Evolutionary conservation across 768 basidiomycete species (phyloP), one percentile per base, ranked within the genome.

Genomic region (Fomitopsis serialis): DNA sequence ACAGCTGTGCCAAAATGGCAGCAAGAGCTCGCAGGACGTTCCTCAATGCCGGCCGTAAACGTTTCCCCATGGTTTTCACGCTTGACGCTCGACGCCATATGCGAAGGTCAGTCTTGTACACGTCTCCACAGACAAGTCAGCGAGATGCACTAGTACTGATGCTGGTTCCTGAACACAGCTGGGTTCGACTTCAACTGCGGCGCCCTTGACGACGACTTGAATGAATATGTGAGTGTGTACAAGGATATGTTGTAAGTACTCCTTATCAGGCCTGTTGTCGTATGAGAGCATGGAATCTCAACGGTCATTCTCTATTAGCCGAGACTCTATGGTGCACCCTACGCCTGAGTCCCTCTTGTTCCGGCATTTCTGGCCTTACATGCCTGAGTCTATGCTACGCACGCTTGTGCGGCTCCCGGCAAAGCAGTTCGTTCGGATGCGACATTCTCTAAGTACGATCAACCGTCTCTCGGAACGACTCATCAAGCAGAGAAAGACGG

Each of bases 331-430:
- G 42, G 57, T 62, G 48, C 51, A 54, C 55, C 70, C 60, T 19
- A 52, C 61, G 22, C 52, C 35, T n/a, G 55, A 48, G 29, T 63
- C 54, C 19, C 15, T 63, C 13, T 42, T 68, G 3, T 69, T 70
- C 56, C 59, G 62, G 27, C 58, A 59, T 12, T 52, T 63, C 15
- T 70, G 65, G 68, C 49, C 48, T 11, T 66, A 60, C 45, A 37
- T 72, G 15, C 70, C 71, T 0, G 52, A 54, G 34, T 45, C 55
- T 5, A 42, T 67, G 3, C 52, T 70, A 42, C 51, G 58, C 12
- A 58, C 51, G 36, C 52, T 72, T 7, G 55, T 60, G 32, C 65
- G 68, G 54, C 54, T 68, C 17, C 70, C 71, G 9, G 62, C 55
- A 2, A 58, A 54, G 48, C 65, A 64, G 42, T 65, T 63, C 42